Conservation (phyloP, 2,329 filamentous ascomycete genomes). For the Ceratocystis albifundus region DNA sequence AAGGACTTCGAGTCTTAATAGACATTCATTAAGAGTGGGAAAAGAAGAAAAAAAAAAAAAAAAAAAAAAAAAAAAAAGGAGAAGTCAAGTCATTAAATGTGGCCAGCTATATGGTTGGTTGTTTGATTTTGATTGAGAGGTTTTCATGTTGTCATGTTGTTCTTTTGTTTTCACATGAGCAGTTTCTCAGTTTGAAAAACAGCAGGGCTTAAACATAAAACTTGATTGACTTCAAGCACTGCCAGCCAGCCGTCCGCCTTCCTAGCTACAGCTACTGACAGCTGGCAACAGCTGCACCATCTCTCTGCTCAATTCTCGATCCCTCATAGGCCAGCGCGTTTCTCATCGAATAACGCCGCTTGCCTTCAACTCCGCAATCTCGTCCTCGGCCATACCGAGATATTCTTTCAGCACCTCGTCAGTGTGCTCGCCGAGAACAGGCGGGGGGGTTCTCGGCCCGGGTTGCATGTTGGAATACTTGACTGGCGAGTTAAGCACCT, state of each 20-base stretch:
- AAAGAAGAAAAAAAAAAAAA: neutral
- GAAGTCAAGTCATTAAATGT: no score
- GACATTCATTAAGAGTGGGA: neutral
- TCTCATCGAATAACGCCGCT: constrained; percentile 51
- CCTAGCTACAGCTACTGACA: neutral
- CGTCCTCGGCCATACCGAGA: constrained; percentile 46
- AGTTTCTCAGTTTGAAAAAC: neutral
- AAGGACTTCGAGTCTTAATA: no score
- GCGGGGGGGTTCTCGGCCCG: constrained; percentile 64
- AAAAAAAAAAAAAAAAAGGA: neutral
- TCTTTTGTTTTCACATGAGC: neutral
- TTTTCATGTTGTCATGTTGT: neutral
- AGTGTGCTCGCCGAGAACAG: constrained; percentile 78
- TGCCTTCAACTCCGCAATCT: constrained; percentile 51
- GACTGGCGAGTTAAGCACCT: constrained; percentile 84
- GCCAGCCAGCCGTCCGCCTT: no score
- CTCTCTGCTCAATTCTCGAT: neutral
- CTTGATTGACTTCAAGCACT: no score
- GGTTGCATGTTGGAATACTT: constrained; percentile 82
- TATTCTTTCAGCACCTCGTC: constrained; percentile 58
- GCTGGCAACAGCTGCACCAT: neutral
- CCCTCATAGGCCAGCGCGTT: neutral
- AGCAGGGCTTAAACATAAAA: no score
- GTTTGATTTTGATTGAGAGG: neutral
- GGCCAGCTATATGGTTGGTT: no score